phyloP scores from a whole-genome alignment of 2,329 filamentous ascomycete genomes.

The Capronia coronata region DNA sequence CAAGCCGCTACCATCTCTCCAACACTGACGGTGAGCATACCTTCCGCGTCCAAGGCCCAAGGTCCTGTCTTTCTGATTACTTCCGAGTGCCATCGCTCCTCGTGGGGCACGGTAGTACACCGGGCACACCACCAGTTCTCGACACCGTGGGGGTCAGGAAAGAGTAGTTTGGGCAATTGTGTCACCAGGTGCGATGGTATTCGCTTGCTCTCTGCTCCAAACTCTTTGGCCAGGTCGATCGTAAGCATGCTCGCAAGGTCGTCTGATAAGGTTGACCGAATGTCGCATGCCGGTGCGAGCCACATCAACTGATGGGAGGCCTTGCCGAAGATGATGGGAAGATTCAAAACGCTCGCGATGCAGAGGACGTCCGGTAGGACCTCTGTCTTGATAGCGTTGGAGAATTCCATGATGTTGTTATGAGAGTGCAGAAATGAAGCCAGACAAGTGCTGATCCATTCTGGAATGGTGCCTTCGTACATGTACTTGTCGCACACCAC shows the following conservation, averaged over 20 bases:
- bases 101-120: neutral
- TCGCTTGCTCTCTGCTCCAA: neutral
- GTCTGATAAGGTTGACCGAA: neutral
- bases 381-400: neutral
- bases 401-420: too few species aligned
- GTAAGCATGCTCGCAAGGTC: neutral
- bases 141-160: neutral
- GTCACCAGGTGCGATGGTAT: neutral
- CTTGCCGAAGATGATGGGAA: neutral
- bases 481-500: neutral
- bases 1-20: neutral
- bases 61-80: neutral
- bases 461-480: neutral
- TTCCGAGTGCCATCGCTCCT: neutral
- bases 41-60: neutral
- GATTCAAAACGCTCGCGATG: neutral
- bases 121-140: neutral
- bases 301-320: slow-evolving; percentile 4
- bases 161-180: neutral
- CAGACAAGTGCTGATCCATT: too few species aligned
- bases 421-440: too few species aligned
- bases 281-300: neutral
- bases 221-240: neutral
- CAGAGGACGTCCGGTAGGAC: neutral
- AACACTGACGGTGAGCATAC: neutral